These are phyloP conservation scores for Scutellaria galericulata DNA, from an alignment of 257 asterid species.

Conservation along the genomic window DNA sequence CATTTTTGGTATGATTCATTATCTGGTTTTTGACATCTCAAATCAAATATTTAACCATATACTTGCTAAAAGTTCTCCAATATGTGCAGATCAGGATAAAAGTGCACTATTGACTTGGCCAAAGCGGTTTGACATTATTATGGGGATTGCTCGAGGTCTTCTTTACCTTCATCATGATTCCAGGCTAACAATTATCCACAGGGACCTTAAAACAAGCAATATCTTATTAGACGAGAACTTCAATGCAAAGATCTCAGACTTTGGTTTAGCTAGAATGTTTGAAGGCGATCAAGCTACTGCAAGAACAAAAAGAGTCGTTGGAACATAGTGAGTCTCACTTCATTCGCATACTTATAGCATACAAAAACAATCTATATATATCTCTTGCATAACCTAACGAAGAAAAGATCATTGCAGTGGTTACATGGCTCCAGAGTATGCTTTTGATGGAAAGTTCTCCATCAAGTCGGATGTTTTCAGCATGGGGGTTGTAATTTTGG, in stretches of 20 bases:
- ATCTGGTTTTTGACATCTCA: neutral
- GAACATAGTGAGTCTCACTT: conserved; percentile 25
- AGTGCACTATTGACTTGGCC: conserved; percentile 28
- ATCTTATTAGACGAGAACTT: conserved; percentile 32
- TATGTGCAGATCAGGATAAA: conserved; percentile 21
- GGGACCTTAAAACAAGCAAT: conserved; percentile 37
- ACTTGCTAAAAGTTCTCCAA: no score
- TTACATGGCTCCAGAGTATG: conserved; percentile 40
- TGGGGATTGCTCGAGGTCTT: conserved; percentile 38
- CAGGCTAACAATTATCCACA: conserved; percentile 32
- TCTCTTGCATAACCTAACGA: neutral
- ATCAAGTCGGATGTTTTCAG: conserved; percentile 31
- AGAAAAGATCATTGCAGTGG: conserved; percentile 22
- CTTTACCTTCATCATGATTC: conserved; percentile 42
- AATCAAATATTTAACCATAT: no score
- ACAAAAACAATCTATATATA: no score
- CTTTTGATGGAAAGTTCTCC: conserved; percentile 27
- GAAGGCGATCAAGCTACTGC: conserved; percentile 25
- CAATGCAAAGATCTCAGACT: conserved; percentile 31
- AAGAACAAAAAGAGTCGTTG: conserved; percentile 32
- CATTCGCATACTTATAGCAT: neutral
- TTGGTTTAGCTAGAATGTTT: conserved; percentile 32
- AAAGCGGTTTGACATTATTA: conserved; percentile 24
- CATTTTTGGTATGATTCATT: conserved; percentile 28
- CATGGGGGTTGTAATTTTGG: conserved; percentile 35